Base-by-base conservation (phyloP, 805 yeast genomes). In the Kazachstania africana region DNA sequence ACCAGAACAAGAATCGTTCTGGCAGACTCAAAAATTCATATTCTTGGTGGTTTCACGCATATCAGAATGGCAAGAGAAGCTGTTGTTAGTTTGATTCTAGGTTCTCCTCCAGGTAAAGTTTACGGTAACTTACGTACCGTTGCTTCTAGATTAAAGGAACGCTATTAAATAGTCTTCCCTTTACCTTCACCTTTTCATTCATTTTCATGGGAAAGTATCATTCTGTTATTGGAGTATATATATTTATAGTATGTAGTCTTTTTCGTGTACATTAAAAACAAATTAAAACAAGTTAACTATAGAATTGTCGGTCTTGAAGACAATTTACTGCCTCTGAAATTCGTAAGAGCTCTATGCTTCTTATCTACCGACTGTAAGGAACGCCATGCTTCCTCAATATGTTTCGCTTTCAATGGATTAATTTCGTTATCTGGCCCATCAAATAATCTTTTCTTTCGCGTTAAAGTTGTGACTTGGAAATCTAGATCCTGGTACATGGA, bases 21-120 rank as follows among this genome's bases (percentile, higher is more conserved):
- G 44, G 99, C 99, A 0, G 99, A 91, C 59, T 74, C 93, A 28
- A 91, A 88, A 57, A 87, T 91, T 48, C 98, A 91, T 58, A 91
- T 91, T 40, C 66, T 91, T 33, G 99, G 99, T 30, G 98, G 98
- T 0, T 91, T 83, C 63, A 78, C 94, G 13, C 95, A 91, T 59
- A 91, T 91, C 47, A 75, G 94, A 63, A 87, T 91, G 78, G 99
- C 99, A n/a, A 74, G 97, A 62, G 95, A 85, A 61, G 78, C 97
- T 12, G 95, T 91, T 20, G 95, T 91, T 37, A 75, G 88, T 42
- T 69, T 91, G 53, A 91, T 91, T 62, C 70, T 91, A 48, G 99
- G 99, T 65, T 78, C 93, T 38, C 98, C 97, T 25, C 98, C 98
- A 24, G 96, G 97, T 43, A 91, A 91, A 60, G 95, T 91, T 36